Percentiles rank a stretch among this genome's conserved stretches.
Evolutionary conservation across 805 yeast genomes (phyloP).

Genomic region (Ogataea pignaliae): DNA sequence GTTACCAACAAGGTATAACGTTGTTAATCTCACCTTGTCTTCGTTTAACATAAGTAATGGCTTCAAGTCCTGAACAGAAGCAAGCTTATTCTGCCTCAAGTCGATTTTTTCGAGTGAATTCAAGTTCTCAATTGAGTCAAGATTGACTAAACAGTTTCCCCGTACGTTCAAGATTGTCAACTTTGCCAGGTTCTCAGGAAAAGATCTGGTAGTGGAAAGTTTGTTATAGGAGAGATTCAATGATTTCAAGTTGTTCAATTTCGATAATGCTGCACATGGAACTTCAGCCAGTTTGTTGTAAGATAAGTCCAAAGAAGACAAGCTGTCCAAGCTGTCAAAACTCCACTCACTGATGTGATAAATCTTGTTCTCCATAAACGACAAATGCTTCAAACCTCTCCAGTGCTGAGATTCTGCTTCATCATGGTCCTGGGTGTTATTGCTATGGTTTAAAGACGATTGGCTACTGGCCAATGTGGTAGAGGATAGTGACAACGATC

Average conservation of each 20-base stretch:
- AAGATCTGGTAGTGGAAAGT: slow-evolving; percentile 27
- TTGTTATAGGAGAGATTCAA: slow-evolving; percentile 50
- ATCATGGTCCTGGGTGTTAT: not conserved
- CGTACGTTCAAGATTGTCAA: slow-evolving; percentile 46
- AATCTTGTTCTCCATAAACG: slow-evolving; percentile 38
- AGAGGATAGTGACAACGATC: not conserved
- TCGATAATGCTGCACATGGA: slow-evolving; percentile 48
- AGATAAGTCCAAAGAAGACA: slow-evolving; percentile 49
- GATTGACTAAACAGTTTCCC: slow-evolving; percentile 39
- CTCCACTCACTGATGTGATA: slow-evolving; percentile 25
- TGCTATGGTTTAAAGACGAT: not conserved
- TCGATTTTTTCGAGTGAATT: slow-evolving; percentile 45
- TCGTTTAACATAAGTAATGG: slow-evolving; percentile 31
- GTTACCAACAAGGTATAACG: slow-evolving; percentile 36
- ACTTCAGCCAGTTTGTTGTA: slow-evolving; percentile 44
- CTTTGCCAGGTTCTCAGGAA: slow-evolving; percentile 38
- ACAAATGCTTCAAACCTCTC: slow-evolving; percentile 36
- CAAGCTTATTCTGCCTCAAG: slow-evolving; percentile 43
- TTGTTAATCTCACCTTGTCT: slow-evolving; percentile 18
- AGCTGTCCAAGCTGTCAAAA: slow-evolving; percentile 28
- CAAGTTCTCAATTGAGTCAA: slow-evolving; percentile 44
- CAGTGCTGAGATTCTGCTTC: slow-evolving; percentile 22
- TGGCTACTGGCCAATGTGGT: too few species aligned
- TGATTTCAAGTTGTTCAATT: slow-evolving; percentile 44
- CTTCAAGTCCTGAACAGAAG: slow-evolving; percentile 35